Evolutionary conservation across 202 grass and related monocot genomes (phyloP), one percentile per base, ranked within the genome.

Genomic region (Brachypodium distachyon): DNA sequence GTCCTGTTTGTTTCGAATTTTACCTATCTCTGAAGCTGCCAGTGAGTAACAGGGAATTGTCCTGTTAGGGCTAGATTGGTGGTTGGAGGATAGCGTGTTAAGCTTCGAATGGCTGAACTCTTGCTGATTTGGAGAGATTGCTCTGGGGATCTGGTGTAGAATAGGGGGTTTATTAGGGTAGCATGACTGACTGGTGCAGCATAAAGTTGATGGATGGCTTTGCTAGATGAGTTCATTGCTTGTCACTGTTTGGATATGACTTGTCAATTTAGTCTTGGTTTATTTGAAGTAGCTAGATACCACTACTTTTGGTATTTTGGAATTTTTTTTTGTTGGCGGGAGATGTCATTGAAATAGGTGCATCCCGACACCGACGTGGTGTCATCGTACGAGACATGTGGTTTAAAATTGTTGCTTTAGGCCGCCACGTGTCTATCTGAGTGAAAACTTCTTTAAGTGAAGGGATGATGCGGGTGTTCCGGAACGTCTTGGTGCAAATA

Each of bases 261-360:
- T 63, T 37, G 23, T 76, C 70, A 63, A 66, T 55, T 74, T 51
- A 73, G 22, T 26, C 22, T 61, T 29, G 22, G 12, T 74, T 59
- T 44, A 17, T 51, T 27, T 52, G 12, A 32, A 58, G 48, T 36
- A 47, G 67, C 42, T 43, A 46, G 3, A 44, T 64, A 48, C 14
- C 37, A 77, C 32, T 67, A 73, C 22, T 77, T 64, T 67, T 12
- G n/a, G 37, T 38, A 67, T 40, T 83, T 58, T 56, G 57, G 25
- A 53, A 32, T n/a, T 73, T 79, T 36, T n/a, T 73, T 79, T 36
- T 68, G 43, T 23, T 5, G 46, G 54, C 34, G 44, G 31, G 34
- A 47, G 36, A 31, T 29, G 17, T 12, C 37, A 58, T 55, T 73
- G 31, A 36, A 57, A 57, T 58, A 9, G 78, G 44, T 76, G 46